These are phyloP conservation scores for Mallotus japonicus DNA, from an alignment of 441 rosid species.

Conservation along the genomic window DNA sequence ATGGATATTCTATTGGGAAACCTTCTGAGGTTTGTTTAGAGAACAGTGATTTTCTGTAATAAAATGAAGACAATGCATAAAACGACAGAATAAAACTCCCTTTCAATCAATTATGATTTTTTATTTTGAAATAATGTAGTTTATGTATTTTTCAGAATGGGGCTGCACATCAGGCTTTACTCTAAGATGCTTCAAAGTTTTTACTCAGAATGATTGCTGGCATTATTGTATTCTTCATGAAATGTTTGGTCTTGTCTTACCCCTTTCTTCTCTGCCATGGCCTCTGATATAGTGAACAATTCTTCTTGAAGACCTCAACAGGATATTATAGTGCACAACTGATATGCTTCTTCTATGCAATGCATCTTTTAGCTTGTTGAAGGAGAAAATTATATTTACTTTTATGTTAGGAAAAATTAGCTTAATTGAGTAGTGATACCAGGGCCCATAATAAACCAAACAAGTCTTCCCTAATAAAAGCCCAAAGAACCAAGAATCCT, in stretches of 20 bases:
- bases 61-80: constrained; percentile 13
- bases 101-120: constrained; percentile 10
- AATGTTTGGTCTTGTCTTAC: neutral
- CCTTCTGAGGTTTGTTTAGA: constrained; percentile 64
- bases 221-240: neutral
- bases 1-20: constrained; percentile 78
- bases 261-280: neutral
- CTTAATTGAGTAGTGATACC: neutral
- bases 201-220: constrained; percentile 25
- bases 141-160: constrained; percentile 43
- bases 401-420: neutral
- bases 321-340: neutral
- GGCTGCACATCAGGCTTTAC: constrained; percentile 36
- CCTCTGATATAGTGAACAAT: neutral
- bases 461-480: too few species aligned
- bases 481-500: too few species aligned
- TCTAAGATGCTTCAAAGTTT: constrained; percentile 60
- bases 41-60: constrained; percentile 11
- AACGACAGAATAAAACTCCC: neutral
- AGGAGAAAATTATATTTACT: neutral
- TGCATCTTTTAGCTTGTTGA: neutral
- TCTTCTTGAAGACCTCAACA: neutral
- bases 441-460: too few species aligned
- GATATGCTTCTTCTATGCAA: neutral
- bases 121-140: constrained; percentile 14